phyloP scores from a whole-genome alignment of 768 basidiomycete species.

The Dioszegia aurantiaca region DNA sequence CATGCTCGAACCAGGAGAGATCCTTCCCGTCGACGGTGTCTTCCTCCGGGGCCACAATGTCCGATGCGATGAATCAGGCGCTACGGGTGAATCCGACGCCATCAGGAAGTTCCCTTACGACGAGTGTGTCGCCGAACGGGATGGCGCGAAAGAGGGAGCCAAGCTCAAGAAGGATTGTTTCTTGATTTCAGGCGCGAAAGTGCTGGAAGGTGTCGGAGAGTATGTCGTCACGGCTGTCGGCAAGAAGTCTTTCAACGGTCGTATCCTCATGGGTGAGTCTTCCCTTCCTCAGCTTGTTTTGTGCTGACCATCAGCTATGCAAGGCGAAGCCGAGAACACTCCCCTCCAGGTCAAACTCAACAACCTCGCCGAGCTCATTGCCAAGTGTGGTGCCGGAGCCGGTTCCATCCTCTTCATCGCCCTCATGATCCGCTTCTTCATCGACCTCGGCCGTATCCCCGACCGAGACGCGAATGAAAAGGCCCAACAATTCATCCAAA shows the following conservation, averaged over 20 bases:
- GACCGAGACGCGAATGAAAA: slow-evolving; percentile 71
- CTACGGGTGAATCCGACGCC: slow-evolving; percentile 94
- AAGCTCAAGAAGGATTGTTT: slow-evolving; percentile 80
- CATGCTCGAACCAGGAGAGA: slow-evolving; percentile 88
- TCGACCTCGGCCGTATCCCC: slow-evolving; percentile 71
- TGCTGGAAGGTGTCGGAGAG: slow-evolving; percentile 86
- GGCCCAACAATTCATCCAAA: slow-evolving; percentile 85
- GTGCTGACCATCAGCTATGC: slow-evolving; percentile 64
- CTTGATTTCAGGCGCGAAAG: slow-evolving; percentile 84
- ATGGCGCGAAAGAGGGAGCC: slow-evolving; percentile 48
- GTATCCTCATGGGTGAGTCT: slow-evolving; percentile 89
- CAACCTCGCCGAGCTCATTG: slow-evolving; percentile 87
- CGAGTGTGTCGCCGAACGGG: slow-evolving; percentile 63
- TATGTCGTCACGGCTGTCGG: slow-evolving; percentile 94
- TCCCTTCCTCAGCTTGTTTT: background rate
- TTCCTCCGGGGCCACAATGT: slow-evolving; percentile 90
- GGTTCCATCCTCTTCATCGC: slow-evolving; percentile 76
- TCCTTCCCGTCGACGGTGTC: slow-evolving; percentile 92
- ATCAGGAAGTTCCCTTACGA: slow-evolving; percentile 81
- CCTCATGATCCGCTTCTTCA: slow-evolving; percentile 92
- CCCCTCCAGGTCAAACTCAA: slow-evolving; percentile 94
- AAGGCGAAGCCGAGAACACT: slow-evolving; percentile 80
- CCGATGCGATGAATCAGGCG: slow-evolving; percentile 91
- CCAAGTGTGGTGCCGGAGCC: slow-evolving; percentile 78
- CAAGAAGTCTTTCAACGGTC: slow-evolving; percentile 86